Percentiles rank a stretch among this genome's conserved stretches.
Evolutionary conservation across 345 rosid species (phyloP).

Genomic region (Populus tremula): DNA sequence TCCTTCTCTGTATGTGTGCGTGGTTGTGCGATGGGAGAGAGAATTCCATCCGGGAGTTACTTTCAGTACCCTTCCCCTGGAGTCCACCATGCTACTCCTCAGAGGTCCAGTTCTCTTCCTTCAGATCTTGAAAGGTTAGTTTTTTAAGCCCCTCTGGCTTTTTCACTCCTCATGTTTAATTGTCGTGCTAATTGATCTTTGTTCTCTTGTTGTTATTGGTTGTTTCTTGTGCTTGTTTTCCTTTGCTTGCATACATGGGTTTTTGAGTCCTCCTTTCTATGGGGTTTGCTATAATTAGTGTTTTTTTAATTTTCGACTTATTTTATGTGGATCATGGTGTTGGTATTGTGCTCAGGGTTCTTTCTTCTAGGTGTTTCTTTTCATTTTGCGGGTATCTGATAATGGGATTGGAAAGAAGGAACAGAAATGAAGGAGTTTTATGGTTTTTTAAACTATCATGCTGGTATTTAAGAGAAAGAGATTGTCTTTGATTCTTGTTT

Average conservation of each 20-base stretch:
- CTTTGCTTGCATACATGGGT: conserved; percentile 10
- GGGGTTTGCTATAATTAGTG: conserved; percentile 1
- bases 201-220: not conserved
- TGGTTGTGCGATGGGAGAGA: conserved; percentile 66
- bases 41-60: conserved; percentile 81
- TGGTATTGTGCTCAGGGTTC: not conserved
- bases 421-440: not conserved
- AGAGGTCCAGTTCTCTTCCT: conserved; percentile 62
- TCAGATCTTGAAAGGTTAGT: conserved; percentile 73
- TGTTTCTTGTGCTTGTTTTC: conserved; percentile 2
- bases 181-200: not conserved
- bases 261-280: conserved; percentile 9
- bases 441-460: not conserved
- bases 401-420: not conserved
- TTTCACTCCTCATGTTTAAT: conserved; percentile 9
- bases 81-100: conserved; percentile 70
- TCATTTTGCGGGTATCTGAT: not conserved
- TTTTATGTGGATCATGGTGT: not conserved
- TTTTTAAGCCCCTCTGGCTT: not conserved
- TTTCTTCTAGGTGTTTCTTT: not conserved
- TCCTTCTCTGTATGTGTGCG: not conserved
- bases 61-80: conserved; percentile 83
- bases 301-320: conserved; percentile 4
- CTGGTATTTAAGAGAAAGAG: not conserved
- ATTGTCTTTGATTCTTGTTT: not conserved